These are phyloP conservation scores for Aspergillus candidus DNA, from an alignment of 2,329 filamentous ascomycete species.

Conservation along the genomic window DNA sequence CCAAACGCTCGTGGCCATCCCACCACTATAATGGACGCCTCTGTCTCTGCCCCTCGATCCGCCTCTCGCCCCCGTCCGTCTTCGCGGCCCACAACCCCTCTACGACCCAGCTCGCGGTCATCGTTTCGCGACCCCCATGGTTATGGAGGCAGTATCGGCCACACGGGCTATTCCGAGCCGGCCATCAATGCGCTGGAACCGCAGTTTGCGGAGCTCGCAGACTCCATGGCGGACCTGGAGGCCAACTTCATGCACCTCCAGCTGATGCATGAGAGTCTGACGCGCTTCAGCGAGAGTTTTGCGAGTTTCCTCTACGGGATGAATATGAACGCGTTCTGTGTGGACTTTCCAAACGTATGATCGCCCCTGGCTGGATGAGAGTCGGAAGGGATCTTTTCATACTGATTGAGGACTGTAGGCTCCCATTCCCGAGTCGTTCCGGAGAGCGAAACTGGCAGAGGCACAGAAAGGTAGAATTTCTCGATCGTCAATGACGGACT, in stretches of 20 bases:
- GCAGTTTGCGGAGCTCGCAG: constrained; percentile 85
- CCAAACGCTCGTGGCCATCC: constrained; percentile 1
- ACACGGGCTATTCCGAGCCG: constrained; percentile 48
- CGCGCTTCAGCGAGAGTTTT: constrained; percentile 92
- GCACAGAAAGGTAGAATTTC: constrained; percentile 40
- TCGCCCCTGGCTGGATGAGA: not conserved
- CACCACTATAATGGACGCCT: constrained; percentile 23
- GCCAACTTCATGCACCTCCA: constrained; percentile 97
- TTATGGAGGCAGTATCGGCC: constrained; percentile 35
- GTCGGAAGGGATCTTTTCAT: not conserved
- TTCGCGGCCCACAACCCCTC: constrained; percentile 82
- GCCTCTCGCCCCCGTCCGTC: constrained; percentile 56
- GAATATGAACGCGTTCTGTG: constrained; percentile 99
- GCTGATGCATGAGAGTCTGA: constrained; percentile 89
- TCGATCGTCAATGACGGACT: not conserved
- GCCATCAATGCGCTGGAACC: constrained; percentile 74
- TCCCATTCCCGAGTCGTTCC: constrained; percentile 77
- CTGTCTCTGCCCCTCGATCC: constrained; percentile 38
- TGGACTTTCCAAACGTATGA: constrained; percentile 86
- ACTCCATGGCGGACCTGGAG: constrained; percentile 91
- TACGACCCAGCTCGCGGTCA: constrained; percentile 82
- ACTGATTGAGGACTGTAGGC: constrained; percentile 47
- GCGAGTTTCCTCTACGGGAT: constrained; percentile 90
- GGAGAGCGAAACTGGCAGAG: constrained; percentile 56
- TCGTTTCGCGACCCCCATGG: constrained; percentile 75